A percentile compares a stretch with the other conserved stretches of the same genome.
These are phyloP conservation scores for Coemansia sp. DNA, from an alignment of 192 early-diverging fungal species.

Conservation along the genomic window DNA sequence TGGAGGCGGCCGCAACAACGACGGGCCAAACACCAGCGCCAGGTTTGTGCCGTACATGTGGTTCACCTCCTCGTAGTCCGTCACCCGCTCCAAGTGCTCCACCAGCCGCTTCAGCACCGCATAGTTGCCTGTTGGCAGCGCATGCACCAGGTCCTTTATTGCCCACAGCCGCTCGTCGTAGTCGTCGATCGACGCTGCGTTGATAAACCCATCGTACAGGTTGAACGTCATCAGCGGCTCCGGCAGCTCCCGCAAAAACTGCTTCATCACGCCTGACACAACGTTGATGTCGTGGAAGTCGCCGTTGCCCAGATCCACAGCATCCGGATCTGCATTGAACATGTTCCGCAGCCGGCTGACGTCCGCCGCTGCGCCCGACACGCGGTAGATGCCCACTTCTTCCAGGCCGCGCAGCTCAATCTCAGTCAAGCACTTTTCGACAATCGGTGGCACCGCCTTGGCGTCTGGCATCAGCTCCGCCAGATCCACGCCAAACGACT, in stretches of 20 bases:
- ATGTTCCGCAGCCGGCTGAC: slow-evolving; percentile 59
- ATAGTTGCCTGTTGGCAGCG: slow-evolving; percentile 64
- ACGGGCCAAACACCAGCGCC: slow-evolving; percentile 95
- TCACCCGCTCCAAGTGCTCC: slow-evolving; percentile 73
- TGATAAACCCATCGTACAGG: slow-evolving; percentile 80
- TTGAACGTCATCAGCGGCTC: slow-evolving; percentile 88
- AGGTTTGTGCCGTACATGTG: slow-evolving; percentile 90
- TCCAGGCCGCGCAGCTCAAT: slow-evolving; percentile 72
- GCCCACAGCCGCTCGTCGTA: slow-evolving; percentile 72
- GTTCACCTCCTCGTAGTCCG: slow-evolving; percentile 75
- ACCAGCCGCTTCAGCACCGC: slow-evolving; percentile 65
- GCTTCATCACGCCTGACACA: slow-evolving; percentile 87
- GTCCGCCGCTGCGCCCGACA: slow-evolving; percentile 65
- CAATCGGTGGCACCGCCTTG: slow-evolving; percentile 58
- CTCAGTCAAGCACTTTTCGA: slow-evolving; percentile 69
- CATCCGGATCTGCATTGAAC: slow-evolving; percentile 63
- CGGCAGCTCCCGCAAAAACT: slow-evolving; percentile 90
- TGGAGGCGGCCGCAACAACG: slow-evolving; percentile 68
- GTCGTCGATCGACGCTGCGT: slow-evolving; percentile 66
- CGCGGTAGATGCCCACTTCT: slow-evolving; percentile 75
- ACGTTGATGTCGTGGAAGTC: slow-evolving; percentile 76
- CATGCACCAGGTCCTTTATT: slow-evolving; percentile 67
- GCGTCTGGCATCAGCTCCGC: slow-evolving; percentile 60
- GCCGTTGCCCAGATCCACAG: slow-evolving; percentile 60
- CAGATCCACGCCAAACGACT: slow-evolving; percentile 65